These are phyloP conservation scores for Diplodia seriata DNA, from an alignment of 2,329 filamentous ascomycete genomes.

Conservation along the genomic window DNA sequence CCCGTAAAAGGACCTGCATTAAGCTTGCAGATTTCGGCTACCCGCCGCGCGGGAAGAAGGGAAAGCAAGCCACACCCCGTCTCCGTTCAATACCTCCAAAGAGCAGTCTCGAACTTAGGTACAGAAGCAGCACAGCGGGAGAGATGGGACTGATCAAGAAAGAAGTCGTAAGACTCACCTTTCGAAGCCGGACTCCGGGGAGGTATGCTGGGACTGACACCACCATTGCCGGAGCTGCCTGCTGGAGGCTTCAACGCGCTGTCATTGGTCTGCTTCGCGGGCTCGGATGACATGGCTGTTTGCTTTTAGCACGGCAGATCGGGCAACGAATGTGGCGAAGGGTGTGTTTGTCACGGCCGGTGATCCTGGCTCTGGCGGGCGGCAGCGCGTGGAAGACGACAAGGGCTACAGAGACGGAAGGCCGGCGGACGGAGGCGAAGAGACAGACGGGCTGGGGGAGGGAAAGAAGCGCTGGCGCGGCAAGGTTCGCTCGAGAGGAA, in stretches of 20 bases:
- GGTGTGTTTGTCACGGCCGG: constrained; percentile 7
- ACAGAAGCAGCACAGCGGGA: neutral
- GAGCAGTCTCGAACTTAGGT: constrained; percentile 2
- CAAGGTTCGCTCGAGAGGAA: constrained; percentile 6
- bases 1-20: neutral
- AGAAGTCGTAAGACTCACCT: constrained; percentile 15
- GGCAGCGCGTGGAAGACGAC: constrained; percentile 14
- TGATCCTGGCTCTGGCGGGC: constrained; percentile 15
- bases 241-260: constrained; percentile 15
- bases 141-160: neutral
- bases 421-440: constrained; percentile 10
- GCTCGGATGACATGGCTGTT: constrained; percentile 20
- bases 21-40: neutral
- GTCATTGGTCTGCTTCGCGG: constrained; percentile 27
- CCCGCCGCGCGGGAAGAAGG: neutral
- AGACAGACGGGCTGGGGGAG: constrained; percentile 3
- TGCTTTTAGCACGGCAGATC: constrained; percentile 23
- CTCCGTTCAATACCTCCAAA: neutral
- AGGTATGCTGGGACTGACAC: neutral
- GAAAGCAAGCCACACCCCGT: neutral
- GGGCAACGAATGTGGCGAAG: constrained; percentile 15
- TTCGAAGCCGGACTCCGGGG: constrained; percentile 18
- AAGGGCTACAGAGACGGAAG: constrained; percentile 15
- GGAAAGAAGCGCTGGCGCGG: constrained; percentile 4
- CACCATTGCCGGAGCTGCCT: neutral